These are phyloP conservation scores for Vickermania ingenoplastis DNA, from an alignment of 208 protist species.

Conservation along the genomic window DNA sequence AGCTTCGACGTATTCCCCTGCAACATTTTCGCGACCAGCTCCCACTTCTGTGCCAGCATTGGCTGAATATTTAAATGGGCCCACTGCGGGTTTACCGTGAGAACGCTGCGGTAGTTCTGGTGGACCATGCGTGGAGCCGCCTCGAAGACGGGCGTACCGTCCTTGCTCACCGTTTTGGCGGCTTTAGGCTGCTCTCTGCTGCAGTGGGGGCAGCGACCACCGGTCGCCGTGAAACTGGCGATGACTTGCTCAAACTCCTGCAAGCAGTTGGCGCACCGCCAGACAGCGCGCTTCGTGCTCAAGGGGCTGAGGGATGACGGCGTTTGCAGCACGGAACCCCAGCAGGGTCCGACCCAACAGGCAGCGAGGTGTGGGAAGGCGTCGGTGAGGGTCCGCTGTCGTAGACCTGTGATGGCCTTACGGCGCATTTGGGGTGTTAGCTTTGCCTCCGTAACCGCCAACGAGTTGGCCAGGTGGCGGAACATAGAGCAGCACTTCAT, in stretches of 20 bases:
- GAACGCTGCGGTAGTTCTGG: constrained; percentile 71
- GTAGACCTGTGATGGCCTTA: background rate
- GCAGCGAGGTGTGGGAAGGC: constrained; percentile 79
- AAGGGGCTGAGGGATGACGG: constrained; percentile 57
- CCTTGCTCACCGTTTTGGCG: constrained; percentile 1
- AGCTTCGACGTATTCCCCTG: constrained; percentile 17
- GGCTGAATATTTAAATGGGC: constrained; percentile 73
- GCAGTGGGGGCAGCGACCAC: constrained; percentile 76
- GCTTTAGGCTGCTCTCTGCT: constrained; percentile 13
- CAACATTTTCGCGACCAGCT: constrained; percentile 49
- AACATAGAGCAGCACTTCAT: too few relatives aligned
- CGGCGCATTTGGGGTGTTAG: background rate
- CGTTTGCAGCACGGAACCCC: constrained; percentile 80
- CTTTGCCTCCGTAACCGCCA: too few relatives aligned
- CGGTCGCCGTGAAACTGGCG: constrained; percentile 51
- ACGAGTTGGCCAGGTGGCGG: too few relatives aligned
- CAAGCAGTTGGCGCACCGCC: constrained; percentile 72
- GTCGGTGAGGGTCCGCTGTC: constrained; percentile 29
- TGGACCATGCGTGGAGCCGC: constrained; percentile 80
- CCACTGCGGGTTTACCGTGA: constrained; percentile 78
- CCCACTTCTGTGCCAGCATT: constrained; percentile 83
- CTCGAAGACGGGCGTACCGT: constrained; percentile 19
- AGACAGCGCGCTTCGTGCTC: constrained; percentile 62
- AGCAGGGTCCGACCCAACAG: constrained; percentile 82
- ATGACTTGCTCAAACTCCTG: constrained; percentile 78